Evolutionary conservation across 1,139 yeast genomes (phyloP).

Genomic region (Hemisphaericaspora xylanilytica): DNA sequence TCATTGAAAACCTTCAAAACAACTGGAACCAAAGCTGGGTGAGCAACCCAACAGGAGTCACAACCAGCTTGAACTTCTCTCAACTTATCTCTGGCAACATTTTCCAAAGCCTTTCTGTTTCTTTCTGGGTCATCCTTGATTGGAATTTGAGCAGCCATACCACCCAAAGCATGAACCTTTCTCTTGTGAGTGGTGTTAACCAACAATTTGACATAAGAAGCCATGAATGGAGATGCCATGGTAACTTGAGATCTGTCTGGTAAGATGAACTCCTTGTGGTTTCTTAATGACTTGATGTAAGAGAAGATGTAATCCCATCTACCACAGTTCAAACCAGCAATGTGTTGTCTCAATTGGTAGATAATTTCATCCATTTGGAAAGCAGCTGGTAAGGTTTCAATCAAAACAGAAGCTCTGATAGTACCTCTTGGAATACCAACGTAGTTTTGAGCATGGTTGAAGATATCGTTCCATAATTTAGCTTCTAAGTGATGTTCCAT

Average conservation of each 20-base stretch:
- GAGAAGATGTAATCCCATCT: constrained; percentile 83
- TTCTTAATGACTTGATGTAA: constrained; percentile 64
- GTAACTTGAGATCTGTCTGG: constrained; percentile 76
- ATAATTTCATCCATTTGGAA: constrained; percentile 83
- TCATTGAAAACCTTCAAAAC: constrained; percentile 76
- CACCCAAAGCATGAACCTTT: constrained; percentile 80
- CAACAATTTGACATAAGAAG: constrained; percentile 62
- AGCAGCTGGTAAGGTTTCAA: constrained; percentile 74
- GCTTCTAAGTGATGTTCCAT: constrained; percentile 82
- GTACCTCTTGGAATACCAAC: constrained; percentile 67
- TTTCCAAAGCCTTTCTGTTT: constrained; percentile 66
- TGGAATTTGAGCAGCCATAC: constrained; percentile 85
- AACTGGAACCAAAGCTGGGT: constrained; percentile 73
- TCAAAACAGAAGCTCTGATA: constrained; percentile 73
- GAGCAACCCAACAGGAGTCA: constrained; percentile 84
- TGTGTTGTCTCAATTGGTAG: constrained; percentile 71
- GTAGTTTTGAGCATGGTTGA: constrained; percentile 67
- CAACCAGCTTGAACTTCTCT: constrained; percentile 76
- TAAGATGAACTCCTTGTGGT: constrained; percentile 58
- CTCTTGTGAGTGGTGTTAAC: constrained; percentile 72
- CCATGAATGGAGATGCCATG: constrained; percentile 75
- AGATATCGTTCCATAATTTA: constrained; percentile 75
- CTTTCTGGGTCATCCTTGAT: constrained; percentile 65
- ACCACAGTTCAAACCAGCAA: constrained; percentile 77
- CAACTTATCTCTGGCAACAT: constrained; percentile 68